These are phyloP conservation scores for Catharanthus roseus DNA, from an alignment of 257 asterid genomes.

Conservation along the genomic window DNA sequence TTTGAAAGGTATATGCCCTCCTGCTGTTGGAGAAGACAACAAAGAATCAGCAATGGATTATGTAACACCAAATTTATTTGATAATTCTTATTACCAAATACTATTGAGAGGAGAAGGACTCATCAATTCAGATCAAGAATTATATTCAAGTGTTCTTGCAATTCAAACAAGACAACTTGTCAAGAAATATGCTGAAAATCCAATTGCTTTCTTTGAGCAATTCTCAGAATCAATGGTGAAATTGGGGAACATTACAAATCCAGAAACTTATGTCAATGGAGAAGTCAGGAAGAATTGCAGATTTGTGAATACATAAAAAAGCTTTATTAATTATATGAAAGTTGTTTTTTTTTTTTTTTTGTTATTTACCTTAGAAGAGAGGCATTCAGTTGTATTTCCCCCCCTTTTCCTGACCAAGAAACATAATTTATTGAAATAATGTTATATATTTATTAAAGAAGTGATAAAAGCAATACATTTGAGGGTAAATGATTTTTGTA, in stretches of 20 bases:
- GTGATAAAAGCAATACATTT: no score
- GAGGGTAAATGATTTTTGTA: no score
- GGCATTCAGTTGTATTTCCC: no score
- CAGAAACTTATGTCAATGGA: constrained; percentile 56
- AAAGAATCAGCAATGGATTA: constrained; percentile 76
- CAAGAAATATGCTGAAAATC: constrained; percentile 51
- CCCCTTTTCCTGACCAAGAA: no score
- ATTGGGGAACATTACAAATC: constrained; percentile 67
- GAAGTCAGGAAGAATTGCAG: constrained; percentile 86
- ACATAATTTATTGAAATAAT: no score
- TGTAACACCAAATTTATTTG: constrained; percentile 58
- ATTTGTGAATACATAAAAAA: constrained; percentile 62
- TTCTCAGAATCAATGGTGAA: constrained; percentile 86
- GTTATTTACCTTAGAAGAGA: no score
- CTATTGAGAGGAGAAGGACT: constrained; percentile 64
- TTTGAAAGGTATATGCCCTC: constrained; percentile 58
- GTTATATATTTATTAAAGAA: no score
- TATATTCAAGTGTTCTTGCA: constrained; percentile 65
- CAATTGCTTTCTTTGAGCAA: constrained; percentile 71
- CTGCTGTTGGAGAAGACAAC: constrained; percentile 43
- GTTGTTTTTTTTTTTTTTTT: no score
- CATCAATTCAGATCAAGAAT: constrained; percentile 66
- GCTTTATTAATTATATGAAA: no score
- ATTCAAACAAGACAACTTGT: constrained; percentile 59
- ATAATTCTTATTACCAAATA: constrained; percentile 66